Evolutionary conservation across 2,329 filamentous ascomycete species (phyloP), one percentile per base, ranked within the genome.

Genomic region (Talaromyces sp.): DNA sequence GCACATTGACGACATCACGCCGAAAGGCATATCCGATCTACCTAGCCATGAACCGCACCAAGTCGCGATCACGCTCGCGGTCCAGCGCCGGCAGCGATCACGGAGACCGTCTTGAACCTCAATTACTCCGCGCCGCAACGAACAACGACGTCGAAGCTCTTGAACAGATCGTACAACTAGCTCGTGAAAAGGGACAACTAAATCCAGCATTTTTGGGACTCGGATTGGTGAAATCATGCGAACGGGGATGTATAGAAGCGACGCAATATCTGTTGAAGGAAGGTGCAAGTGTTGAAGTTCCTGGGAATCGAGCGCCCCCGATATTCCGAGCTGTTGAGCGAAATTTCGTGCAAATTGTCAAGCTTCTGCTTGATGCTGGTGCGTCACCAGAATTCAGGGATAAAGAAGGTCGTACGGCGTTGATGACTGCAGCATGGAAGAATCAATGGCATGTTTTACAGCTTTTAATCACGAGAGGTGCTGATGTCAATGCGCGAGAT

Each of bases 351-450:
- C 74, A 75, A 7, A 80, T 80, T 6, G 69, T 79, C 40, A 69
- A 70, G 58, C 62, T 81, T 48, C 67, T 82, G 13, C 67, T 74
- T 3, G 71, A 73, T 33, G 62, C 69, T 37, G 69, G 70, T 9
- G 70, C 69, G 1, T 65, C 66, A 19, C 63, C 66, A 3, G 69
- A 73, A 52, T 65, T 60, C n/a, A 51, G 60, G 17, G 80, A 83
- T 64, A 75, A 77, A 51, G 79, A 77, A 58, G 74, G 74, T 5
- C 67, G 75, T 15, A 77, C 74, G 40, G 73, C 71, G 41, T 60
- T 78, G 40, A 77, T 76, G 74, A 75, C 72, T 1, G 75, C 76
- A 5, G 75, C 76, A 7, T 76, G 72, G 73, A 71, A 68, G 58
- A 75, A 75, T 28, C 73, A 77, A 59, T 67, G 67, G 51, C 67